Conservation (phyloP, 768 basidiomycete species). For the Favolaschia claudopus region DNA sequence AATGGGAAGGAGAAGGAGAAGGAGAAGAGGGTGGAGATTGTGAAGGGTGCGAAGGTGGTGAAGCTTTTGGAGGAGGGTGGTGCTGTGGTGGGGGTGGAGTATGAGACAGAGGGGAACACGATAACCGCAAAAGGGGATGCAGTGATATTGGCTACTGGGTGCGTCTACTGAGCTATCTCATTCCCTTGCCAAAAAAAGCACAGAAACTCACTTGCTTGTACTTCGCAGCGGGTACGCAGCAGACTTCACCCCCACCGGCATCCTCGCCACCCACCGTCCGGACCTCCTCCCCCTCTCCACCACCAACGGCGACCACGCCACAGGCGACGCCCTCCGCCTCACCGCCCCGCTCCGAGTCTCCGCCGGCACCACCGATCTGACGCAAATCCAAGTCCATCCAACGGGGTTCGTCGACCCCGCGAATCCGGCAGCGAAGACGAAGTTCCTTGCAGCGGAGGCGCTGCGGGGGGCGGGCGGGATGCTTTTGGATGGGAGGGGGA, state of each 20-base stretch:
- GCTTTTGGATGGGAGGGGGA: slow-evolving; percentile 71
- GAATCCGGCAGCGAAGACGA: slow-evolving; percentile 71
- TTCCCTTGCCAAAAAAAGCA: background rate
- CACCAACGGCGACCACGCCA: slow-evolving; percentile 37
- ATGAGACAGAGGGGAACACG: slow-evolving; percentile 23
- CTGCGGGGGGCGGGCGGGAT: slow-evolving; percentile 83
- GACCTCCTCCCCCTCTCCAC: slow-evolving; percentile 35
- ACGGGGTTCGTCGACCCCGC: slow-evolving; percentile 85
- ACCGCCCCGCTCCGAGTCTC: slow-evolving; percentile 17
- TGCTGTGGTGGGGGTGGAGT: slow-evolving; percentile 33
- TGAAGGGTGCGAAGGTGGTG: slow-evolving; percentile 32
- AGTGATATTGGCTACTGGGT: slow-evolving; percentile 33
- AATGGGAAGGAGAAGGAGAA: background rate
- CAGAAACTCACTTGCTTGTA: too few relatives aligned
- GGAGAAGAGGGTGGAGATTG: slow-evolving; percentile 19
- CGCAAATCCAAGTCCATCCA: slow-evolving; percentile 50
- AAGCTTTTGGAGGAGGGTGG: slow-evolving; percentile 27
- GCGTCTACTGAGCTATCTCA: background rate
- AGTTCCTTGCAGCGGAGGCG: slow-evolving; percentile 85
- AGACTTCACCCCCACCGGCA: slow-evolving; percentile 29
- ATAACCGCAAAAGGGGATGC: slow-evolving; percentile 18
- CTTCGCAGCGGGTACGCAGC: slow-evolving; percentile 35
- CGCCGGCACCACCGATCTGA: slow-evolving; percentile 30
- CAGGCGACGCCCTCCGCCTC: slow-evolving; percentile 34
- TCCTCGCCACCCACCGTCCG: slow-evolving; percentile 31